Conservation (phyloP, 2,329 filamentous ascomycete species). For the Sclerotinia glacialis region DNA sequence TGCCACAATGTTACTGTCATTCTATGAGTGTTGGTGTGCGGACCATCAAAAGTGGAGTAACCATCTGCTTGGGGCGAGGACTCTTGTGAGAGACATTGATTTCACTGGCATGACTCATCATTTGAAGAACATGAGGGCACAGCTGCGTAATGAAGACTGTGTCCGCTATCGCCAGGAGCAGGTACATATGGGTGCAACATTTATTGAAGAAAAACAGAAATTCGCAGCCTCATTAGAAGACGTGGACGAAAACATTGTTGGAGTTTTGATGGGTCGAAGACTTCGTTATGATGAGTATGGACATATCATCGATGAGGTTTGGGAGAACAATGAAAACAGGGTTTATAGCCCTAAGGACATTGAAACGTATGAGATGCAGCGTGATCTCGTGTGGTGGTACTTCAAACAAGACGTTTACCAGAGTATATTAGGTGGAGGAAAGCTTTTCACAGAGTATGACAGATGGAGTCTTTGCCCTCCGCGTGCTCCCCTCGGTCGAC, state of each 20-base stretch:
- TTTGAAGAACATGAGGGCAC: slow-evolving; percentile 59
- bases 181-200: slow-evolving; percentile 13
- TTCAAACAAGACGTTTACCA: slow-evolving; percentile 92
- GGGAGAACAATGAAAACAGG: slow-evolving; percentile 23
- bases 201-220: slow-evolving; percentile 26
- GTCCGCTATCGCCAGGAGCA: slow-evolving; percentile 21
- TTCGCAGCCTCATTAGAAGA: slow-evolving; percentile 41
- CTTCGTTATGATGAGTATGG: slow-evolving; percentile 59
- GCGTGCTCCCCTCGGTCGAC: slow-evolving; percentile 71
- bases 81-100: slow-evolving; percentile 79
- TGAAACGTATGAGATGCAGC: slow-evolving; percentile 73
- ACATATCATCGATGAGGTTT: slow-evolving; percentile 41
- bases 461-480: slow-evolving; percentile 87
- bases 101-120: slow-evolving; percentile 69
- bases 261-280: slow-evolving; percentile 54
- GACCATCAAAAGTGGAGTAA: slow-evolving; percentile 96
- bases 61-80: slow-evolving; percentile 79
- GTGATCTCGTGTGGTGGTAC: slow-evolving; percentile 95
- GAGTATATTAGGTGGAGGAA: slow-evolving; percentile 81
- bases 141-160: slow-evolving; percentile 36
- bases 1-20: slow-evolving; percentile 79
- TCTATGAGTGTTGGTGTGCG: slow-evolving; percentile 91
- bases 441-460: slow-evolving; percentile 73
- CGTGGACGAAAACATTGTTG: slow-evolving; percentile 56
- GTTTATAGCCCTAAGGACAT: slow-evolving; percentile 55